phyloP scores from a whole-genome alignment of 139 green algal genomes.

The Axilococcus clingmanii region DNA sequence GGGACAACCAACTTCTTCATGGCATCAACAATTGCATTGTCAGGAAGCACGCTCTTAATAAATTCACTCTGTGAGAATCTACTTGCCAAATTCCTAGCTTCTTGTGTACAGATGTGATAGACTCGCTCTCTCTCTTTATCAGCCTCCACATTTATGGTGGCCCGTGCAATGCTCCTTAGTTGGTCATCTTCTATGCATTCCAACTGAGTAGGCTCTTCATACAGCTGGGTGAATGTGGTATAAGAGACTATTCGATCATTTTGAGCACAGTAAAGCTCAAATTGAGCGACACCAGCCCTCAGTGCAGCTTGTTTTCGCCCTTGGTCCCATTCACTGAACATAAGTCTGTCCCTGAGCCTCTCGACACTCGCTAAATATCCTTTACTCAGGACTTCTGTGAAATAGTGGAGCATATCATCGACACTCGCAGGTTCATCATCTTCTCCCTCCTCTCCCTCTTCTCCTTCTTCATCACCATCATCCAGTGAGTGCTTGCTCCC shows the following conservation, averaged over 20 bases:
- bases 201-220: conserved; percentile 21
- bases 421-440: no score
- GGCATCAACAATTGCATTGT: conserved; percentile 10
- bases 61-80: conserved; percentile 18
- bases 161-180: conserved; percentile 14
- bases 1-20: conserved; percentile 15
- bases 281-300: conserved; percentile 7
- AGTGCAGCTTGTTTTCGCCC: conserved; percentile 10
- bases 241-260: conserved; percentile 2
- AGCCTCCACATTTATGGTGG: conserved; percentile 9
- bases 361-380: conserved; percentile 16
- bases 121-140: conserved; percentile 1
- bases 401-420: no score
- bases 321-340: conserved; percentile 20
- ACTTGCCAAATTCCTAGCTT: conserved; percentile 18
- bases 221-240: conserved; percentile 12
- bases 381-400: conserved; percentile 18
- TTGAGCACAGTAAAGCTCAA: conserved; percentile 16
- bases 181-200: conserved; percentile 8
- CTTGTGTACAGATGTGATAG: conserved; percentile 8
- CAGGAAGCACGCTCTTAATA: conserved; percentile 16
- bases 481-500: no score
- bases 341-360: conserved; percentile 10
- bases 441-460: no score
- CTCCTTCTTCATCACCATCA: no score